These are phyloP conservation scores for Volvariella volvacea DNA, from an alignment of 1,284 basidiomycete species.

Conservation along the genomic window DNA sequence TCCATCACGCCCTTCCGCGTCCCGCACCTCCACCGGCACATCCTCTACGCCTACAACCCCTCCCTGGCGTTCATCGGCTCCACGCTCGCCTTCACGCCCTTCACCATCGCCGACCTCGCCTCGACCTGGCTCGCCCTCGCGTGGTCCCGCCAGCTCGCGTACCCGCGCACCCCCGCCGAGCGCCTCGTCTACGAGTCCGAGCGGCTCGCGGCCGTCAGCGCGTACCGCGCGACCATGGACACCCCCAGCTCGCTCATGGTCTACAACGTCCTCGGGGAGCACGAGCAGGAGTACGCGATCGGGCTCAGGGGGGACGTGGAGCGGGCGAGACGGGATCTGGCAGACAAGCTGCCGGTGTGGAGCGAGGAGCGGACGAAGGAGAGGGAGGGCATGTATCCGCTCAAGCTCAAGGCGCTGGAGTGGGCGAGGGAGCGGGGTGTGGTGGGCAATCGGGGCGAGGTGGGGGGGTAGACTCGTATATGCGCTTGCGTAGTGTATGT, in stretches of 20 bases:
- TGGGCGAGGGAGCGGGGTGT: conserved; percentile 11
- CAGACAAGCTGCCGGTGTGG: conserved; percentile 28
- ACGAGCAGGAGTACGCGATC: conserved; percentile 31
- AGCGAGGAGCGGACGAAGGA: conserved; percentile 25
- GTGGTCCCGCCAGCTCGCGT: conserved; percentile 21
- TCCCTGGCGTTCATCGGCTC: conserved; percentile 37
- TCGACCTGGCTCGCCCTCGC: conserved; percentile 38
- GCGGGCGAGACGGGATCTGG: conserved; percentile 21
- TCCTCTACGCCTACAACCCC: conserved; percentile 37
- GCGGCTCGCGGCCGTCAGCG: conserved; percentile 21
- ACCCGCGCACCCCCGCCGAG: conserved; percentile 22
- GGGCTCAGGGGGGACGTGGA: conserved; percentile 25
- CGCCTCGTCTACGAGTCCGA: conserved; percentile 29
- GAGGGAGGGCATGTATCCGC: conserved; percentile 31
- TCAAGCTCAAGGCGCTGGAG: conserved; percentile 28
- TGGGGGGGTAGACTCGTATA: no score
- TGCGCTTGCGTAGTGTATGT: no score
- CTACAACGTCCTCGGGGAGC: conserved; percentile 28
- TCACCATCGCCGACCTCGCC: conserved; percentile 33
- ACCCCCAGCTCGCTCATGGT: conserved; percentile 31
- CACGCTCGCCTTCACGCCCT: conserved; percentile 34
- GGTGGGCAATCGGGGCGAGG: no score
- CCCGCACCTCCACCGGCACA: conserved; percentile 33
- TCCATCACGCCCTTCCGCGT: conserved; percentile 25
- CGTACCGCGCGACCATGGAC: conserved; percentile 17